Evolutionary conservation across 2,329 filamentous ascomycete genomes (phyloP), one percentile per base, ranked within the genome.

Genomic region (Colletotrichum brevisporum): DNA sequence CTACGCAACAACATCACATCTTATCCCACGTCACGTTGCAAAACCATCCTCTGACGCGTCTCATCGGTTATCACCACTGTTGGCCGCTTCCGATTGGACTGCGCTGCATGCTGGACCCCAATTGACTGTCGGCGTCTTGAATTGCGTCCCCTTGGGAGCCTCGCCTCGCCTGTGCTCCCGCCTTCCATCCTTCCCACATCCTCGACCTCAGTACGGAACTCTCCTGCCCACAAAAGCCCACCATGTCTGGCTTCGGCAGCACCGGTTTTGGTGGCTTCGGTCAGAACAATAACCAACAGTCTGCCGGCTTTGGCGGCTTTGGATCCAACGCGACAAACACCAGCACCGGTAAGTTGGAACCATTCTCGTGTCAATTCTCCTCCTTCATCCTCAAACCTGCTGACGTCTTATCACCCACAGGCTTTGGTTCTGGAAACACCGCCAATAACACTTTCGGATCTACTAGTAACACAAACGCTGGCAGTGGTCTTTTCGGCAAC

Each of bases 241-340:
- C 72, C 76, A 90, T 90, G 88, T 87, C 87, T 75, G 69, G 69
- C 47, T 88, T 88, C 74, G 83, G 84, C 74, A 82, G 83, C 72
- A 83, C 84, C 71, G 85, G 85, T 75, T 81, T 81, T 56, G 73
- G 74, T 76, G 86, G 88, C 83, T 91, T 91, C 80, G 88, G 88
- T 81, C 84, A 86, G 76, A 86, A 85, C 71, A 89, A 86, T 77
- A 81, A 80, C 57, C 80, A 84, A 76, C 73, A 79, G 75, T 74
- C 79, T 24, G 74, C 72, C 57, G 83, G 81, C 24, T 92, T 92
- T 79, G 87, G 88, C 73, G 89, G 88, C 52, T 91, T 89, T 69
- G 86, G 86, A 47, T 60, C 80, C 63, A 83, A 75, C 69, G 82
- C 76, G 73, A 51, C 16, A 21, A 67, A 41, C 15, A 78, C 79